Evolutionary conservation across 495 filamentous ascomycete genomes (phyloP), one percentile per base, ranked within the genome.

Genomic region (Lepidopterella palustris): DNA sequence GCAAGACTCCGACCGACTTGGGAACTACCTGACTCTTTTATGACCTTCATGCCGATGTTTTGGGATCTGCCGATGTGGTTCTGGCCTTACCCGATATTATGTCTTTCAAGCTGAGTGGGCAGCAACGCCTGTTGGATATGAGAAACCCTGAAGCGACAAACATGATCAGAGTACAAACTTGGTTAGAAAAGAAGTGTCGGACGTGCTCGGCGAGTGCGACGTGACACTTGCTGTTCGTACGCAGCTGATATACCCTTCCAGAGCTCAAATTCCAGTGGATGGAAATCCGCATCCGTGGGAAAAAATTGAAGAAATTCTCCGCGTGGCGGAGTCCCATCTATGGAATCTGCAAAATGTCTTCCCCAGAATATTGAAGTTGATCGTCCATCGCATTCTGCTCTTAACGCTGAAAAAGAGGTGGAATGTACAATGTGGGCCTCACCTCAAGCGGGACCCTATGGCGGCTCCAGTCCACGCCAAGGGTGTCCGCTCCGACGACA

Each of bases 191-290:
- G 59, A 58, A 26, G 76, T 69, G 29, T 24, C 74, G 80, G 82
- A 85, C 65, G 69, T 85, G 0, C 64, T 85, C 0, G 82, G 84
- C 61, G 82, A 85, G 57, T 80, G 74, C 5, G 82, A 85, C 55
- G 76, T 75, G 27, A 80, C 78, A 0, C 61, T 84, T 8, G 72
- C 78, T 0, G 72, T 77, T 0, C 73, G 72, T 27, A 52, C 70
- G 2, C 69, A 76, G 32, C 42, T 76, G 49, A 75, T 76, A 4
- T 82, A 81, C 47, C 80, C 79, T 0, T 74, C 72, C 4, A 79
- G 79, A 0, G 63, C 74, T 1, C 76, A 80, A 47, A 71, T 72
- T 62, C 62, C 71, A 2, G 72, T 82, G 0, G 79, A 82, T 63
- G 77, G 79, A 8, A 62, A 79, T 53, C 78, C 79, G 0, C 73